A percentile compares a stretch with the other conserved stretches of the same genome.
Evolutionary conservation across 495 filamentous ascomycete species (phyloP).

Genomic region (Articulospora tetracladia): DNA sequence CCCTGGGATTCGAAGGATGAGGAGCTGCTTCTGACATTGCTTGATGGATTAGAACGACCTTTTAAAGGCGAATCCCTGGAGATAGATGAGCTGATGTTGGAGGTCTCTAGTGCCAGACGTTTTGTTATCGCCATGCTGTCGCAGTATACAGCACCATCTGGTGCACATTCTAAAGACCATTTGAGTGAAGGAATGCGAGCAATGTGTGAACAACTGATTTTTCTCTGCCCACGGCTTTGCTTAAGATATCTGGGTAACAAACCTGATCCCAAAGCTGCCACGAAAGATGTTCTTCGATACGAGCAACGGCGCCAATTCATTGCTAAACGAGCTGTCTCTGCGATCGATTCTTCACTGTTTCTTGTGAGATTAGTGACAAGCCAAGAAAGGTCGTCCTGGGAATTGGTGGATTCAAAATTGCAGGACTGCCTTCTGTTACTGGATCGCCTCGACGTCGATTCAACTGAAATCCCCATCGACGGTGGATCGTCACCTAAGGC

Average conservation of each 20-base stretch:
- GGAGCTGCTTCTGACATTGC: conserved; percentile 37
- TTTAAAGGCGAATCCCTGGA: conserved; percentile 60
- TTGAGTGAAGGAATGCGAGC: conserved; percentile 12
- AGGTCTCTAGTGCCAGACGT: conserved; percentile 60
- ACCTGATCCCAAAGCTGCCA: conserved; percentile 33
- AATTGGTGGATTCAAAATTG: conserved; percentile 47
- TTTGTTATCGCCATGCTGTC: conserved; percentile 50
- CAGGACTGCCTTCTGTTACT: conserved; percentile 49
- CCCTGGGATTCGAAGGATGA: conserved; percentile 31
- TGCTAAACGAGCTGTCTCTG: conserved; percentile 37
- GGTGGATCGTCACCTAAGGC: conserved; percentile 29
- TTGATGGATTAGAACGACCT: conserved; percentile 51
- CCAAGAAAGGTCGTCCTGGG: conserved; percentile 40
- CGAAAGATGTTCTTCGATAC: conserved; percentile 48
- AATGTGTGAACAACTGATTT: conserved; percentile 44
- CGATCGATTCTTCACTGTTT: conserved; percentile 53
- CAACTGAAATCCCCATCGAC: conserved; percentile 23
- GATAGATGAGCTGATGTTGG: conserved; percentile 66
- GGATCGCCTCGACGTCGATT: conserved; percentile 39
- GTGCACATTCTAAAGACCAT: neutral
- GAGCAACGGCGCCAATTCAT: conserved; percentile 52
- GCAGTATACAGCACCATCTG: neutral
- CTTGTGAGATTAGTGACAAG: conserved; percentile 42
- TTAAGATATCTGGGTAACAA: conserved; percentile 53
- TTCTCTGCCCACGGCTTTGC: conserved; percentile 47